Evolutionary conservation across 2,329 filamentous ascomycete genomes (phyloP), one percentile per base, ranked within the genome.

Genomic region (Exophiala phaeomuriformis): DNA sequence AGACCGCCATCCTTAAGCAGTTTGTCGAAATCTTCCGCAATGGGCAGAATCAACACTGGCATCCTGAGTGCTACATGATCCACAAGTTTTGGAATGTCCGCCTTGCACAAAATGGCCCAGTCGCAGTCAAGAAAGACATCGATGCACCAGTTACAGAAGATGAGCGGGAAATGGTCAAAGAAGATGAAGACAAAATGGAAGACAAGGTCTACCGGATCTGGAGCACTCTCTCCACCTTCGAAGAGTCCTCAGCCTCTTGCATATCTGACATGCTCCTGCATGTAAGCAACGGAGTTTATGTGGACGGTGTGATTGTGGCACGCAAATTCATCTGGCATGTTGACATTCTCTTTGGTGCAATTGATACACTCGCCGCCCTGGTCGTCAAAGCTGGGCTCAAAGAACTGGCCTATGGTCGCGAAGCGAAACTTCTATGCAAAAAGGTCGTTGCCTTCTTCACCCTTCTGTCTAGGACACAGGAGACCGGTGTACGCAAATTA

Each of bases 81-180:
- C 93, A 98, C 74, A 98, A 98, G 67, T 98, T 97, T 71, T 98
- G 93, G 93, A 98, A 97, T 67, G 93, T 98, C 55, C 84, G 93
- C 48, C 76, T 98, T 36, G 82, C 83, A 7, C 78, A 83, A 29
- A 76, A 80, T 7, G 77, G 78, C 39, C 77, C 83, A 53, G 67
- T 71, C 7, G 66, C 75, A 35, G 72, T 77, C 52, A 71, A 64
- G 12, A 67, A 69, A 3, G 67, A 72, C 49, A 63, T 70, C 7
- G 76, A 80, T 48, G 71, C 72, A 39, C 77, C 83, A 60, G 83
- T 83, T 8, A 82, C 79, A 36, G 78, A 83, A 44, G 81, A 85
- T 58, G 81, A 85, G 58, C 85, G 90, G 49, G 84, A 88, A 48
- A 75, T 78, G 10, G 88, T 98, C 46, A 84, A 88, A 32, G 80